A percentile compares a stretch with the other conserved stretches of the same genome.
These are phyloP conservation scores for Mycena sanguinolenta DNA, from an alignment of 768 basidiomycete species.

Conservation along the genomic window DNA sequence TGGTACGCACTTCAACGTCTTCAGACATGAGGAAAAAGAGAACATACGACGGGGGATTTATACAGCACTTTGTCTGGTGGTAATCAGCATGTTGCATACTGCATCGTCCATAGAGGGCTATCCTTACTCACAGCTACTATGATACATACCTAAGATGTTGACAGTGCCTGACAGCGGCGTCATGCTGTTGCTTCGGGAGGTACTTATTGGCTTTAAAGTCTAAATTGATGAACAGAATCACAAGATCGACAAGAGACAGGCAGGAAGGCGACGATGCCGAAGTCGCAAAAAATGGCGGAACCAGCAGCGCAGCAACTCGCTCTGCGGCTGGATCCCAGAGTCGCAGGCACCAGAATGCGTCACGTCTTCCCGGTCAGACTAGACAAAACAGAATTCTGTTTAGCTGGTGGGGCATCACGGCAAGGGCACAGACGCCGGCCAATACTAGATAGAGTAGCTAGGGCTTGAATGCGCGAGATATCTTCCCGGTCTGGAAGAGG, in stretches of 20 bases:
- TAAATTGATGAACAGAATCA: neutral
- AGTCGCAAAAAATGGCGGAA: no score
- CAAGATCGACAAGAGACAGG: neutral
- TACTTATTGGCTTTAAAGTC: neutral
- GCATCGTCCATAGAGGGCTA: no score
- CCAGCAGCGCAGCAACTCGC: no score
- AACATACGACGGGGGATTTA: neutral
- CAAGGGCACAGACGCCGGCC: no score
- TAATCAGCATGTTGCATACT: neutral
- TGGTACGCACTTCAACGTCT: neutral
- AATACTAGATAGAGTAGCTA: no score
- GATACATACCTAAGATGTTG: neutral
- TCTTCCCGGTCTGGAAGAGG: no score
- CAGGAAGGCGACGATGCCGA: neutral
- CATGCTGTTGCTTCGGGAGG: neutral
- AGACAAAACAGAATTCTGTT: no score
- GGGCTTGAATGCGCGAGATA: no score
- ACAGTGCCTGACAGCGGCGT: neutral
- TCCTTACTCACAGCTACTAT: neutral
- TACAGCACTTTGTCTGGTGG: neutral
- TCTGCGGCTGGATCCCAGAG: no score
- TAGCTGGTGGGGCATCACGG: no score
- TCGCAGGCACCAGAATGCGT: no score
- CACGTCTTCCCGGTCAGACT: no score
- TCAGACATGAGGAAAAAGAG: conserved; percentile 2